Base-by-base conservation (phyloP, 1,284 basidiomycete genomes). In the Tilletiopsis washingtonensis region DNA sequence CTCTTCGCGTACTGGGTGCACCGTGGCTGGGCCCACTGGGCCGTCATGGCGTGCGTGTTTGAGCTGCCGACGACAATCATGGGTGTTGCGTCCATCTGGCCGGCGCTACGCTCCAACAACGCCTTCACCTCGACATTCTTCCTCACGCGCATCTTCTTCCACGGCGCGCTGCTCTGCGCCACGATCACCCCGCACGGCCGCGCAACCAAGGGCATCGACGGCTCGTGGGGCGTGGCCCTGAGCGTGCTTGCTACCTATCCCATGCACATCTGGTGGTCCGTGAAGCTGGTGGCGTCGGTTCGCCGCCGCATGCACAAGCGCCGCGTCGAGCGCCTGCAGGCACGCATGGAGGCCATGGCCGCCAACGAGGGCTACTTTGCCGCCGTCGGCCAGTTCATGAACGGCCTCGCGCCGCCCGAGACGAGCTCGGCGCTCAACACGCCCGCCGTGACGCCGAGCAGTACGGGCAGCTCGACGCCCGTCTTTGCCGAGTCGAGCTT, bases 241-340 rank as follows among this genome's bases (percentile, higher is more conserved):
- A 62, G 56, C 45, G 42, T 60, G 2, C 32, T 56, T 1, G 52
- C 51, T 6, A 64, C 69, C n/a, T 64, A 67, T 24, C 70, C 70
- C 2, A 73, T 73, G 70, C 70, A 73, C 43, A 44, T 68, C 3
- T 65, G 64, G 49, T 73, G 70, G 70, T 67, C 65, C 4, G 69
- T 67, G 62, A 73, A 73, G 55, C 64, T 63, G 45, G 57, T 71
- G 32, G 59, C 61, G 44, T 62, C 62, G 25, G 54, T 71, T 9
- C 59, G 58, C 14, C 56, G 66, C 7, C 54, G 70, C n/a, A 66
- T 68, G 63, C 40, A 49, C 47, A 72, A 68, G 58, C 58, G 63
- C 25, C 59, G 53, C 43, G 51, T 61, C 24, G 65, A 61, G 44
- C 54, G 53, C 17, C 42, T 45, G 37, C 36, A 55, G 45, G 56